Percentiles rank a stretch among this genome's conserved stretches.
Conservation (phyloP, 352 stramenopile genomes). For the Phytophthora hibernalis region DNA sequence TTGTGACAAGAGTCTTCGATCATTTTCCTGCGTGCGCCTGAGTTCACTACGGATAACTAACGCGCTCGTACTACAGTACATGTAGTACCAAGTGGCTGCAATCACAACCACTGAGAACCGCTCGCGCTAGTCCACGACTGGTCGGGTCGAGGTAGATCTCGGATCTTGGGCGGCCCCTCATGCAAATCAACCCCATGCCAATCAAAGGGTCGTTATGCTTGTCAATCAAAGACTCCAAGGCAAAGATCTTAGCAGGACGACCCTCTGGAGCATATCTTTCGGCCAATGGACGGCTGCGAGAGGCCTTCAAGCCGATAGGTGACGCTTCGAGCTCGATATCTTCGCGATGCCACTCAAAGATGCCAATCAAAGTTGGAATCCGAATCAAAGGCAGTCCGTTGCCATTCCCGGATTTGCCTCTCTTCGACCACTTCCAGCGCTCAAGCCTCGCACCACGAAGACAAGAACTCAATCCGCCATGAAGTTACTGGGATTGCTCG, state of each 20-base stretch:
- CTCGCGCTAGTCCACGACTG: not conserved
- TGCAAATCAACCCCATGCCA: constrained; percentile 19
- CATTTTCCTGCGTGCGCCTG: too few relatives aligned
- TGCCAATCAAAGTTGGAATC: not conserved
- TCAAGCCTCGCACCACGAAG: constrained; percentile 1
- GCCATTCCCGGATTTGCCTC: constrained; percentile 37
- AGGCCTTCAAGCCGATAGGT: not conserved
- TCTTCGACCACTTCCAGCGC: constrained; percentile 13
- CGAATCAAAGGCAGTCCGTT: not conserved
- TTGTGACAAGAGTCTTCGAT: too few relatives aligned
- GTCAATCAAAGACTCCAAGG: constrained; percentile 19
- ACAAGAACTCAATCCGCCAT: constrained; percentile 11
- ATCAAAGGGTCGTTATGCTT: constrained; percentile 20
- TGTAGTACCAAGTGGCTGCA: not conserved
- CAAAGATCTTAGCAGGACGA: constrained; percentile 21
- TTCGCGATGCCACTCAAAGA: not conserved
- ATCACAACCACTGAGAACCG: not conserved
- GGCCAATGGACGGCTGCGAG: constrained; percentile 11
- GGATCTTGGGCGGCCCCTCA: constrained; percentile 8
- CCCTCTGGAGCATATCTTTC: constrained; percentile 25
- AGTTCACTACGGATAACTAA: too few relatives aligned
- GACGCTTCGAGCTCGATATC: constrained; percentile 3
- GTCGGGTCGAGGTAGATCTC: not conserved
- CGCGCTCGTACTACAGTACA: too few relatives aligned
- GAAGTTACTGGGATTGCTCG: constrained; percentile 33